phyloP scores from a whole-genome alignment of 2,329 filamentous ascomycete species.

The Paecilomyces fulvus region DNA sequence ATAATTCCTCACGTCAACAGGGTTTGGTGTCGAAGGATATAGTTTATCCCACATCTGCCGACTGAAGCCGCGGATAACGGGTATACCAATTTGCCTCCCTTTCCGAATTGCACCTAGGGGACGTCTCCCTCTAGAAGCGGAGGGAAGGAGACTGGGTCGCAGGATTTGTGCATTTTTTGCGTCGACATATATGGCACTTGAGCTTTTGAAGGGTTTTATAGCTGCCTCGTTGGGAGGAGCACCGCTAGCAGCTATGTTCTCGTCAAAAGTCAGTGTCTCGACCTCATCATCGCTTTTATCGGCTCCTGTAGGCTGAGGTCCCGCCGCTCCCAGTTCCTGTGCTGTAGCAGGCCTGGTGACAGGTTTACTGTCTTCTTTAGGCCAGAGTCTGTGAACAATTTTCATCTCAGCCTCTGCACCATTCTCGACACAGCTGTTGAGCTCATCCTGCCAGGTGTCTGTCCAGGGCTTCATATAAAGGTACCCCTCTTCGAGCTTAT shows the following conservation, averaged over 20 bases:
- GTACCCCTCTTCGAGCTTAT: constrained; percentile 88
- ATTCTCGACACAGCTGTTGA: constrained; percentile 82
- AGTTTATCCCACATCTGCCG: constrained; percentile 65
- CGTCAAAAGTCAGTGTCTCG: constrained; percentile 14
- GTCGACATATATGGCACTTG: constrained; percentile 82
- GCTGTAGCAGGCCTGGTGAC: constrained; percentile 29
- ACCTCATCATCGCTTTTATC: constrained; percentile 3
- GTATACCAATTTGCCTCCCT: constrained; percentile 71
- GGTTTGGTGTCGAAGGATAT: constrained; percentile 46
- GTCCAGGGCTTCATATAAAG: constrained; percentile 79
- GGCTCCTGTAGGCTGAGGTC: constrained; percentile 13
- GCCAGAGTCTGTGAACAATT: constrained; percentile 76
- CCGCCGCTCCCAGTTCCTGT: constrained; percentile 24
- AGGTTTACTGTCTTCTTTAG: constrained; percentile 42
- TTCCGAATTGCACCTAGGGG: constrained; percentile 80
- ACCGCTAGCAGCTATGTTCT: constrained; percentile 35
- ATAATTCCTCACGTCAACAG: constrained; percentile 34
- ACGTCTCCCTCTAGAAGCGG: constrained; percentile 70
- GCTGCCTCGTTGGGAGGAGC: constrained; percentile 35
- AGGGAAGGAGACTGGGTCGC: constrained; percentile 76
- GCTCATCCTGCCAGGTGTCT: constrained; percentile 84
- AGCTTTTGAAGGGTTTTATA: constrained; percentile 57
- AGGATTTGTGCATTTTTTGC: constrained; percentile 69
- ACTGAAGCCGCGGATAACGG: constrained; percentile 85
- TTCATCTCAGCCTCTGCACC: constrained; percentile 88